Evolutionary conservation across 768 basidiomycete genomes (phyloP), one percentile per base, ranked within the genome.

Genomic region (Multifurca ochricompacta): DNA sequence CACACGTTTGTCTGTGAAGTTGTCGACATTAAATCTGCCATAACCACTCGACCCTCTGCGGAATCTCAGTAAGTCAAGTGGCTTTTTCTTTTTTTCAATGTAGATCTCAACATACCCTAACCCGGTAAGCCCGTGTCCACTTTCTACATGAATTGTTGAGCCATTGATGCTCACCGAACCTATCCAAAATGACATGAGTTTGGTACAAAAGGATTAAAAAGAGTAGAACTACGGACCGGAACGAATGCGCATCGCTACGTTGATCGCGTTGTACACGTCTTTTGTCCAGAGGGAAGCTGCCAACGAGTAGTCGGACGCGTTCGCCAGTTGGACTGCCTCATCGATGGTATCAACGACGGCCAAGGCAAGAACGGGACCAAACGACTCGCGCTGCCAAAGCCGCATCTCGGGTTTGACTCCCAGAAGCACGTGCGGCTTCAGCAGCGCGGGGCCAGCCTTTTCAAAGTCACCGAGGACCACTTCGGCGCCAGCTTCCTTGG

Each of bases 141-240:
- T 60, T 58, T 82, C 78, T 7, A 65, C 61, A 53, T 79, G 75
- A 21, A 81, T 59, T 3, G 78, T 77, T 3, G 74, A 65, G 1
- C 79, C 81, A 54, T 84, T 83, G 59, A 83, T 73, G 60, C 77
- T 76, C 14, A 73, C 70, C 44, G 70, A 73, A 3, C 81, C 82
- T 80, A 53, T n/a, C 10, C 6, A 28, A 44, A 30, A 34, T 0
- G 9, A 9, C 11, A n/a, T 35, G 16, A 42, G 42, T 30, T 19
- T 14, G n/a, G 6, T 31, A 31, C 47, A 4, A 32, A 19, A 36
- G 16, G 35, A 37, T 13, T 18, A 10, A 39, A 7, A 1, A 31
- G 32, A n/a, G 14, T 9, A n/a, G 37, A 13, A 11, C 23, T 19
- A 43, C 21, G 10, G 34, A 77, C 77, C 76, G 42, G 74, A 68